Conservation (phyloP, 2,329 filamentous ascomycete genomes). For the Paecilomyces variotii region DNA sequence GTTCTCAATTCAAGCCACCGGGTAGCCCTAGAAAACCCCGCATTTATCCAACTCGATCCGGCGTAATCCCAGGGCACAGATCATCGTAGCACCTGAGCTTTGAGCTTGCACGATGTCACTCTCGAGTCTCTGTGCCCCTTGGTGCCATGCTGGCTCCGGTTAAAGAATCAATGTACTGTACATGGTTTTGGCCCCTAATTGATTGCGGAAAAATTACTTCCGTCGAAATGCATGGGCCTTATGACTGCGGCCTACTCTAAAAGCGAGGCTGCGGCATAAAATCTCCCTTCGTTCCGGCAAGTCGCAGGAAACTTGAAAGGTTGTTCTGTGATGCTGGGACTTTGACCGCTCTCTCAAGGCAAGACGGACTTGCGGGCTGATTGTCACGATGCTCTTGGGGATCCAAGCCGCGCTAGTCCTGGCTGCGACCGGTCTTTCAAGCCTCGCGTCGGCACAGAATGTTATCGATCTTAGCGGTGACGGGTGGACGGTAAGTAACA, state of each 20-base stretch:
- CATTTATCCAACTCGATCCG: not conserved
- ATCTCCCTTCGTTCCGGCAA: no score
- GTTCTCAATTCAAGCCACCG: not conserved
- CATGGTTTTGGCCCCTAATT: no score
- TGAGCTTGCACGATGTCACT: not conserved
- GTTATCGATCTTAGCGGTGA: constrained; percentile 36
- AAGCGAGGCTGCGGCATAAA: no score
- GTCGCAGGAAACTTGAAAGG: no score
- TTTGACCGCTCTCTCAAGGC: not conserved
- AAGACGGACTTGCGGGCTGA: not conserved
- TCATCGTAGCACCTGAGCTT: not conserved
- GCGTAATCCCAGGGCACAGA: not conserved
- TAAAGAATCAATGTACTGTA: no score
- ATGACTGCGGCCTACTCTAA: no score
- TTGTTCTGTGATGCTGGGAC: not conserved
- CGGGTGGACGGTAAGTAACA: constrained; percentile 40
- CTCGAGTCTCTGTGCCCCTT: not conserved
- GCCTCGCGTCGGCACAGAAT: constrained; percentile 16
- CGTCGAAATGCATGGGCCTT: no score
- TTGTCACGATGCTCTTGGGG: constrained; percentile 12
- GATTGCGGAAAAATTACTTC: no score
- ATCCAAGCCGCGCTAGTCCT: constrained; percentile 9
- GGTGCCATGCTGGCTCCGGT: not conserved
- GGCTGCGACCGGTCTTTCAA: constrained; percentile 9
- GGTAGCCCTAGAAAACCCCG: not conserved